phyloP scores from a whole-genome alignment of 345 rosid genomes.

The Trapa incisa region DNA sequence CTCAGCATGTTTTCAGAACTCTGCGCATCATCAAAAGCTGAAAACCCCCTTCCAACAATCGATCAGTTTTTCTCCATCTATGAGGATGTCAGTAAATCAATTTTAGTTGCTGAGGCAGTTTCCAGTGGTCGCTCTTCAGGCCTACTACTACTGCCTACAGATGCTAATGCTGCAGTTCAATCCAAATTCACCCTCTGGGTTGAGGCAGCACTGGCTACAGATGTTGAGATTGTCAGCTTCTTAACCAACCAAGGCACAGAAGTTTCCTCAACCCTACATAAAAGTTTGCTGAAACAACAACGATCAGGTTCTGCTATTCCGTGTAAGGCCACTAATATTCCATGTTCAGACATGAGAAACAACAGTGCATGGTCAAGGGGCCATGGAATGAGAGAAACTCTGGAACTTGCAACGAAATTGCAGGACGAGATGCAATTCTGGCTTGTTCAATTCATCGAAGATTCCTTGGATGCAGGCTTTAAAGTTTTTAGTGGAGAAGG shows the following conservation, averaged over 20 bases:
- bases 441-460: slow-evolving; percentile 74
- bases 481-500: not conserved
- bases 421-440: slow-evolving; percentile 68
- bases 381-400: slow-evolving; percentile 50
- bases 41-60: slow-evolving; percentile 58
- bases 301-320: slow-evolving; percentile 3
- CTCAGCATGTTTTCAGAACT: slow-evolving; percentile 82
- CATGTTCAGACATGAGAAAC: slow-evolving; percentile 9
- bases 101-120: slow-evolving; percentile 9
- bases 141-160: not conserved
- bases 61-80: slow-evolving; percentile 48
- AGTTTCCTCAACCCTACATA: slow-evolving; percentile 26
- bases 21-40: slow-evolving; percentile 46
- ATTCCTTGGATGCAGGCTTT: slow-evolving; percentile 67
- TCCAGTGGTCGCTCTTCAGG: slow-evolving; percentile 9
- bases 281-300: slow-evolving; percentile 30
- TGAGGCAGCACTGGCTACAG: slow-evolving; percentile 81
- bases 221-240: slow-evolving; percentile 65
- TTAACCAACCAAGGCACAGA: slow-evolving; percentile 28
- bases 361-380: slow-evolving; percentile 44
- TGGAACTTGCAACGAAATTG: slow-evolving; percentile 40
- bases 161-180: slow-evolving; percentile 17
- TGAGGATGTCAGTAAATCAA: slow-evolving; percentile 35
- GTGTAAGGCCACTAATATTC: slow-evolving; percentile 9
- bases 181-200: slow-evolving; percentile 69